A percentile compares a stretch with the other conserved stretches of the same genome.
Conservation (phyloP, 192 early-diverging fungal genomes). For the Coemansia sp. region DNA sequence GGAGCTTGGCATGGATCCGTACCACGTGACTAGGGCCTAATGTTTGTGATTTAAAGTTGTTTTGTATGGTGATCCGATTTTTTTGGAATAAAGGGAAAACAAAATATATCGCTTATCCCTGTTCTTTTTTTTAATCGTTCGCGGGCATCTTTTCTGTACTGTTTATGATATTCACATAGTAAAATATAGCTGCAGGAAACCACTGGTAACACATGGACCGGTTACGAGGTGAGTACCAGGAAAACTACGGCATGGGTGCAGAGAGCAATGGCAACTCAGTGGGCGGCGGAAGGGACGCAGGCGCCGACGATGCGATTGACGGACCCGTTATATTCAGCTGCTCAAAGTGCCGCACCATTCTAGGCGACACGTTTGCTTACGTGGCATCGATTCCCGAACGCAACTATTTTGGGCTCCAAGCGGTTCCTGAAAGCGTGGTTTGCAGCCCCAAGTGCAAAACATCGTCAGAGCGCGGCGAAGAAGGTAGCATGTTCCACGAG, state of each 20-base stretch:
- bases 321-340: slow-evolving; percentile 51
- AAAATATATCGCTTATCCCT: background rate
- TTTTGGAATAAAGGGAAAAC: background rate
- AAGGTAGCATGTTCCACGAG: slow-evolving; percentile 38
- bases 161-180: background rate
- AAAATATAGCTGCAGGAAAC: background rate
- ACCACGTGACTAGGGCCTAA: background rate
- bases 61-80: background rate
- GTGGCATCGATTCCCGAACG: slow-evolving; percentile 43
- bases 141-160: background rate
- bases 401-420: slow-evolving; percentile 40
- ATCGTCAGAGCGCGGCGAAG: slow-evolving; percentile 26
- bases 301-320: slow-evolving; percentile 37
- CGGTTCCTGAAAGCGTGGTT: slow-evolving; percentile 36
- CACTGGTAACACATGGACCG: slow-evolving; percentile 13
- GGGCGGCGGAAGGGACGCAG: slow-evolving; percentile 5
- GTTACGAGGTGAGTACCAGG: slow-evolving; percentile 17
- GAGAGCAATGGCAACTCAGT: slow-evolving; percentile 16
- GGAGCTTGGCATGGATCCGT: background rate
- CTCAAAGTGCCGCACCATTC: slow-evolving; percentile 48
- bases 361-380: slow-evolving; percentile 52
- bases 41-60: background rate
- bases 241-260: slow-evolving; percentile 10
- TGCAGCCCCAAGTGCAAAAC: slow-evolving; percentile 26
- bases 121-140: background rate